phyloP scores from a whole-genome alignment of 139 green algal species.

The Auxenochlorella pyrenoidosa region DNA sequence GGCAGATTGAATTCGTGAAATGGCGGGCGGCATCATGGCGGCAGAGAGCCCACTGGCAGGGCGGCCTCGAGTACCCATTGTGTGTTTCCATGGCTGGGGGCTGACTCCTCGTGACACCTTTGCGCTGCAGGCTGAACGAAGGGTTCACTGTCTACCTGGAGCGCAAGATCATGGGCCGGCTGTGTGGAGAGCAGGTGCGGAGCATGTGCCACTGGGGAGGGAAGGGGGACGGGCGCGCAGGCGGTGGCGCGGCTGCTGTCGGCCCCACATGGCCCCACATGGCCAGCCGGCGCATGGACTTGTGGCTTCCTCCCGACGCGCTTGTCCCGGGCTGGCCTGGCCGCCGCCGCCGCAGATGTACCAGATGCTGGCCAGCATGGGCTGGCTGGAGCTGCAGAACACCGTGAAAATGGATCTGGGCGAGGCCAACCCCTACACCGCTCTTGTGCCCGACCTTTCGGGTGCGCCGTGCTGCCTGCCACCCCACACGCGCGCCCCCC shows the following conservation, averaged over 20 bases:
- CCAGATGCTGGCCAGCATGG: conserved; percentile 65
- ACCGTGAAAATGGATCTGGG: conserved; percentile 59
- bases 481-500: background rate
- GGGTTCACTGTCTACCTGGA: conserved; percentile 87
- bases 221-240: too few species aligned
- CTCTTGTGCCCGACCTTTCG: conserved; percentile 66
- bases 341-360: conserved; percentile 21
- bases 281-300: too few species aligned
- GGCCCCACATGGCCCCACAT: too few species aligned
- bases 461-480: background rate
- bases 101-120: too few species aligned
- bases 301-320: too few species aligned
- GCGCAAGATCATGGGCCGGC: conserved; percentile 82
- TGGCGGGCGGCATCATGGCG: too few species aligned
- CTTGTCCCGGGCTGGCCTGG: too few species aligned
- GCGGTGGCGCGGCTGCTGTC: too few species aligned
- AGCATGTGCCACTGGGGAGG: too few species aligned
- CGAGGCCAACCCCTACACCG: conserved; percentile 59
- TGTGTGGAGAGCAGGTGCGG: conserved; percentile 70
- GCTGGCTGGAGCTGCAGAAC: conserved; percentile 48
- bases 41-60: too few species aligned
- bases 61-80: too few species aligned
- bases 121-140: conserved; percentile 65
- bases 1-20: too few species aligned
- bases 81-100: background rate